Base-by-base conservation (phyloP, 2,329 filamentous ascomycete species). In the Nannizziopsis barbatae region DNA sequence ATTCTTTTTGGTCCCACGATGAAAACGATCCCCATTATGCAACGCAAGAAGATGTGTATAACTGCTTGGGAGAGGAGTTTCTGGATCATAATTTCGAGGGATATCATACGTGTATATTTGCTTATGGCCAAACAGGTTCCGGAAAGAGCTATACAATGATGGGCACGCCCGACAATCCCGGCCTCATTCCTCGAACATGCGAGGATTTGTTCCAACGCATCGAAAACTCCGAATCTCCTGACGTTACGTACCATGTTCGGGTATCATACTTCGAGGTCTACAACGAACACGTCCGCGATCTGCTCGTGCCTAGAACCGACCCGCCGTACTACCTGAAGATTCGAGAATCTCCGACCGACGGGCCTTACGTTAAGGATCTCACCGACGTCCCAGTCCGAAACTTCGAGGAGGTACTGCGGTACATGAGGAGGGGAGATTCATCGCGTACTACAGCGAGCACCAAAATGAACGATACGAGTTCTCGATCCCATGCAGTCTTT, bases 181-280 rank as follows among this genome's bases (percentile, higher is more conserved):
- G 92, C 3, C 74, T 98, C 48, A 98, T 98, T 55, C 92, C 92
- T 6, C 79, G 89, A 44, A 98, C 92, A 8, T 98, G 92, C 66
- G 84, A 95, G 65, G 92, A 95, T 66, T 75, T 98, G 44, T 98
- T 98, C 64, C 81, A 95, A 70, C 80, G 92, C 48, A 95, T 98
- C 63, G 83, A 90, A 55, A 78, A 80, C 38, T 81, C 85, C 56
- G 84, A 93, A 60, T 84, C 84, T 40, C 84, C 88, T 47, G 93
- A 92, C 66, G 87, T 95, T 64, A 94, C 86, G 57, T 98, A 95
- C 74, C 92, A 90, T 59, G 92, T 98, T 55, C 84, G 92, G 54
- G 92, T 96, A 22, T 95, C 89, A 2, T 98, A 98, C 71, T 96
- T 98, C 61, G 92, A 98, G 65, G 92, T 98, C 53, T 98, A 98